Base-by-base conservation (phyloP, 2,329 filamentous ascomycete species). In the Talaromyces pinophilus region DNA sequence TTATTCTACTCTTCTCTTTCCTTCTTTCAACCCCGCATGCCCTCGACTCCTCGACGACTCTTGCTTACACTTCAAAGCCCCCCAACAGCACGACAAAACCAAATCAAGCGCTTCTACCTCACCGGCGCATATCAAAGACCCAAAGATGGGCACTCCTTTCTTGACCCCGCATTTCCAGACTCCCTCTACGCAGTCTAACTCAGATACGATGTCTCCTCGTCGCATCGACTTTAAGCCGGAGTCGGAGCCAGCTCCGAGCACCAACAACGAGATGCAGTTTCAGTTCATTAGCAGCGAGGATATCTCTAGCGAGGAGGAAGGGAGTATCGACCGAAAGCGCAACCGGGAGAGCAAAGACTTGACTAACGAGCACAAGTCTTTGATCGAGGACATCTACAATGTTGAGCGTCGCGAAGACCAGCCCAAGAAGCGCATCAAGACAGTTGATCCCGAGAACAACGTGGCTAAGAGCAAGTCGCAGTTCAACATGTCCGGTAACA, bases 341-440 rank as follows among this genome's bases (percentile, higher is more conserved):
- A 71, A 69, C 15, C 65, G 73, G 19, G 71, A 77, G 10, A 52
- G 38, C 22, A 54, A 67, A 33, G 61, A 33, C n/a, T 19, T 54
- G 15, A 46, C 48, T 22, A 48, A 17, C 8, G 54, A 67, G 54
- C 65, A 48, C 30, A 52, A 46, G 11, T 63, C 60, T 44, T 30
- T 93, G 80, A 87, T 96, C 55, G 92, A 96, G 76, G 86, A 87
- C 38, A 83, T 93, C 75, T 92, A 93, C 75, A 88, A 90, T 70
- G 86, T 96, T 15, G 85, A 91, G 70, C 85, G 89, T 62, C 90
- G 93, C 30, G 81, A 82, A 71, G 81, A 73, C 69, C 83, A 76
- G 73, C 87, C 90, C 22, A 80, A 83, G 33, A 94, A 94, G 79
- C 88, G 88, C 62, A 80, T 87, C 63, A 93, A 88, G 74, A 77